A percentile compares a stretch with the other conserved stretches of the same genome.
Conservation (phyloP, 306 rosid species). For the Prunus mira region DNA sequence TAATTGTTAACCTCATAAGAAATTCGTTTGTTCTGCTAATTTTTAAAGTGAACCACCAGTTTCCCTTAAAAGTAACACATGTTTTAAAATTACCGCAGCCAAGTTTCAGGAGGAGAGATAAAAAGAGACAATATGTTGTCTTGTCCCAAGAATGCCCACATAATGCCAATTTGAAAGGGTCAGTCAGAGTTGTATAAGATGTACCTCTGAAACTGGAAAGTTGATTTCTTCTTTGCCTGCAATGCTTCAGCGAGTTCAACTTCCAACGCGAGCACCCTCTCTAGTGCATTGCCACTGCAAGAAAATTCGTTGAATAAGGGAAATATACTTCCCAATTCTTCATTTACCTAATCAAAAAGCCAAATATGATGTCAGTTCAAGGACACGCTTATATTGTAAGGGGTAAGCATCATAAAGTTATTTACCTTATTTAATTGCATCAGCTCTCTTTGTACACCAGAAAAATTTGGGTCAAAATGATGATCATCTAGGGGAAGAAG, state of each 20-base stretch:
- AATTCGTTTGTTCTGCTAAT: not conserved
- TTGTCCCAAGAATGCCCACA: slow-evolving; percentile 16
- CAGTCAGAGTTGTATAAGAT: slow-evolving; percentile 13
- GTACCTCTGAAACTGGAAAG: slow-evolving; percentile 85
- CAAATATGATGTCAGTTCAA: slow-evolving; percentile 18
- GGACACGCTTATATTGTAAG: not conserved
- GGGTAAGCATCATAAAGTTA: slow-evolving; percentile 13
- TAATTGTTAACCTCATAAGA: not conserved
- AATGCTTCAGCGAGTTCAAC: slow-evolving; percentile 89
- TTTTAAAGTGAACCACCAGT: not conserved
- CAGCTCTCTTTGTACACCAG: slow-evolving; percentile 68
- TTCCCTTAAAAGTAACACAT: not conserved
- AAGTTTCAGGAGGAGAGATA: not conserved
- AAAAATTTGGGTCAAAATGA: slow-evolving; percentile 45
- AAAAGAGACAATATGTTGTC: not conserved
- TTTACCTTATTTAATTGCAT: slow-evolving; percentile 72
- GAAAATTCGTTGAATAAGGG: slow-evolving; percentile 67
- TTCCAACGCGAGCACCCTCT: slow-evolving; percentile 94
- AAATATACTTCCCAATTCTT: slow-evolving; percentile 69
- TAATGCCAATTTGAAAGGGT: slow-evolving; percentile 6
- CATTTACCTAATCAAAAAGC: slow-evolving; percentile 62
- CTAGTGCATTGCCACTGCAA: slow-evolving; percentile 74
- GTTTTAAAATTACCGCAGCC: not conserved
- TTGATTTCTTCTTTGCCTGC: slow-evolving; percentile 72
- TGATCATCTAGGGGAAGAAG: slow-evolving; percentile 45